Base-by-base conservation (phyloP, 2,329 filamentous ascomycete genomes). In the Domatiomyces globalis region DNA sequence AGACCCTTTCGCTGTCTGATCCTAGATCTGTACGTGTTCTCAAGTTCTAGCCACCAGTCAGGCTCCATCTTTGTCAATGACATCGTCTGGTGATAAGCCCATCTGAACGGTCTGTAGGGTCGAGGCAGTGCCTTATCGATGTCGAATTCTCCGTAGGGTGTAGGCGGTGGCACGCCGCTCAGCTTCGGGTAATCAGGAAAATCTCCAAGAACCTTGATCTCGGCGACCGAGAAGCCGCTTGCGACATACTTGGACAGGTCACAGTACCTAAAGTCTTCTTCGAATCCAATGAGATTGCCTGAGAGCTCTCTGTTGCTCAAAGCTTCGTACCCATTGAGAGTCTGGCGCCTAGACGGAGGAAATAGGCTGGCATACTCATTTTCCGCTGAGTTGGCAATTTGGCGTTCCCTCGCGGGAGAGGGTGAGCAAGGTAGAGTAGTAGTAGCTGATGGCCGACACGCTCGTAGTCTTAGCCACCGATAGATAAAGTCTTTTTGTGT, bases 71-170 rank as follows among this genome's bases (percentile, higher is more conserved):
- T 94, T 44, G 77, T 81, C 7, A 90, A 71, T 1, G 86, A 85
- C 87, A 94, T 94, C 0, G 87, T 94, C 63, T 94, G 87, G 63
- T 92, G 85, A 63, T 94, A 94, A 0, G 75, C 71, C 87, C 87
- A 94, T 60, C 87, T 69, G 44, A 94, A 84, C 0, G 87, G 87
- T 43, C 87, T 75, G 63, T 89, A 94, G 0, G 87, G 87, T 52
- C 87, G 74, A 1, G 87, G 78, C 8, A 75, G 61, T 0, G 87
- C 86, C 56, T 73, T 84, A 12, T 74, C 68, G 50, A 88, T 80
- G 56, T 86, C 71, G 62, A 92, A 92, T 4, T 77, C 71, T 1
- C 64, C 60, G 51, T 84, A 81, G 0, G 83, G 73, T 7, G 71
- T 57, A 0, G 87, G 87, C 46, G 84, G 67, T 1, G 84, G 84